Base-by-base conservation (phyloP, 345 rosid species). In the Eucalyptus regnans region DNA sequence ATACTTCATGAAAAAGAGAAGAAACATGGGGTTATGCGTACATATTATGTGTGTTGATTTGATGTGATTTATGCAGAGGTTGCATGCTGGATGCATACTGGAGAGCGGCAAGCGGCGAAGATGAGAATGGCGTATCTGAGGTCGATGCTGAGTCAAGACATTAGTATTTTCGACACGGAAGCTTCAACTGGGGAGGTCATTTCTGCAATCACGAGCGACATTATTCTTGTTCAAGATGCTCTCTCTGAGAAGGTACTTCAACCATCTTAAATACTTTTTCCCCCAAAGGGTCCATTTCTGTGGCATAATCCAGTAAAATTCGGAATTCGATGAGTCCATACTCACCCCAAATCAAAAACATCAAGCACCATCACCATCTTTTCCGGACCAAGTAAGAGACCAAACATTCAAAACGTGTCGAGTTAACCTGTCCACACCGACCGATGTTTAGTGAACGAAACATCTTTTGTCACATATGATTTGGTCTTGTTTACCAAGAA, bases 21-120 rank as follows among this genome's bases (percentile, higher is more conserved):
- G 7, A 71, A 20, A 37, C 7, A 9, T 37, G 48, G 83, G 83
- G 5, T 37, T 37, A 76, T 76, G 48, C 41, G 46, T 64, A 41
- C 8, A 68, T 37, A 37, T 7, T 86, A 51, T 48, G 9, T 17
- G 16, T 50, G 31, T 44, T 51, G 4, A 7, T 18, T 48, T 51
- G 27, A 44, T 31, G 49, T 49, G 71, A 3, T 86, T 79, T 37
- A 76, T 86, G n/a, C 46, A 98, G 99, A 98, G 98, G 99, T 98
- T 89, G 97, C 95, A 62, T 98, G 99, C 88, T 98, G 99, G 99
- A 98, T 98, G 99, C 95, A 98, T 85, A 97, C 97, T 2, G 99
- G 99, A 64, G 99, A 98, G 88, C 89, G 99, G 89, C 99, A 97
- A 60, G 99, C 98, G 2, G 98, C 98, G 13, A 97, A 97, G 89